Conservation (phyloP, 441 rosid species). For the Euphorbia celastroides region DNA sequence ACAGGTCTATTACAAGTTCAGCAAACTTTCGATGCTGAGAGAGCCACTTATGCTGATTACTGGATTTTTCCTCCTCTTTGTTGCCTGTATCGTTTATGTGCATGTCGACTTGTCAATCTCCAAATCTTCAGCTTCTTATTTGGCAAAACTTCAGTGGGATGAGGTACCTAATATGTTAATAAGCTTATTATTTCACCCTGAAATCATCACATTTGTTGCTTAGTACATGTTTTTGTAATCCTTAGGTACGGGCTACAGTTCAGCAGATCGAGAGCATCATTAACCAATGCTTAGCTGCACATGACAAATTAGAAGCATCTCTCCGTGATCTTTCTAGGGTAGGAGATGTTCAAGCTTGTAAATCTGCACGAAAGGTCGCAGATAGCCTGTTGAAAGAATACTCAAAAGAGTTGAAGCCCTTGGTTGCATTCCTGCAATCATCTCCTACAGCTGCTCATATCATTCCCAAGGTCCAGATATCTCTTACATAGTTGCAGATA, state of each 20-base stretch:
- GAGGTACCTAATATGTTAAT: conserved; percentile 41
- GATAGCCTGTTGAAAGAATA: conserved; percentile 72
- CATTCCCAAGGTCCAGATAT: conserved; percentile 56
- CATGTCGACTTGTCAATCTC: conserved; percentile 90
- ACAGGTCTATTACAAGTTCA: conserved; percentile 91
- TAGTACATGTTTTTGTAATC: conserved; percentile 16
- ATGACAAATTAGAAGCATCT: conserved; percentile 84
- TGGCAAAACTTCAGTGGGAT: conserved; percentile 93
- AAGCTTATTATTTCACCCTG: conserved; percentile 1
- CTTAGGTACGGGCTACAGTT: conserved; percentile 68
- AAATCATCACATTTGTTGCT: too few species aligned
- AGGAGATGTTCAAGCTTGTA: conserved; percentile 90
- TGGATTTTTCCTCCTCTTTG: conserved; percentile 69
- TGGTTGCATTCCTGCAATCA: conserved; percentile 59
- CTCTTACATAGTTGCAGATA: background rate
- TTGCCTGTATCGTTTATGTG: conserved; percentile 60
- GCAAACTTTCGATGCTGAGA: conserved; percentile 61
- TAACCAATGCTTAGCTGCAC: conserved; percentile 53
- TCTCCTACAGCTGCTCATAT: conserved; percentile 65
- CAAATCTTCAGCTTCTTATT: conserved; percentile 79
- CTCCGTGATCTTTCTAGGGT: conserved; percentile 84
- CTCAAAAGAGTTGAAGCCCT: conserved; percentile 64
- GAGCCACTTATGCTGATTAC: conserved; percentile 88
- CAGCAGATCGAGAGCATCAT: conserved; percentile 61
- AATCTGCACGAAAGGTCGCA: conserved; percentile 75